A percentile compares a stretch with the other conserved stretches of the same genome.
Conservation (phyloP, 2,329 filamentous ascomycete genomes). For the Ophiosphaerella herpotricha region DNA sequence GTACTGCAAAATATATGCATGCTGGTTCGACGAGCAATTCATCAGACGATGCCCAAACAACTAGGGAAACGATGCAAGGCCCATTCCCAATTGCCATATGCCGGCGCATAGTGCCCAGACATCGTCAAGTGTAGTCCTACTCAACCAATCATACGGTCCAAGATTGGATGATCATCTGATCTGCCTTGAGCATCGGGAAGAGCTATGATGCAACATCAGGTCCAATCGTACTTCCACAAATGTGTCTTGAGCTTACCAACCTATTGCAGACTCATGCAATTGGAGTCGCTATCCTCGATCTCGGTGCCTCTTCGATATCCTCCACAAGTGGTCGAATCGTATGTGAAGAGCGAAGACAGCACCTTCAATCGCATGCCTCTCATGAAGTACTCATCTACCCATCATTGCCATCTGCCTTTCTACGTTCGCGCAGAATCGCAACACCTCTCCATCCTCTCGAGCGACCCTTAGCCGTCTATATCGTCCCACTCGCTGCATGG, state of each 20-base stretch:
- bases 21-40: no score
- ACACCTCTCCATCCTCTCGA: conserved; percentile 2
- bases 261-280: conserved; percentile 2
- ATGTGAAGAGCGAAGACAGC: conserved; percentile 5
- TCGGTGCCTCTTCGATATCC: conserved; percentile 12
- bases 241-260: background rate
- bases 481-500: background rate
- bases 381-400: background rate
- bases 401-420: conserved; percentile 3
- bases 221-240: background rate
- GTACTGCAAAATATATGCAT: no score
- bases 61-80: no score
- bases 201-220: background rate
- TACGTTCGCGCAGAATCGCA: conserved; percentile 1
- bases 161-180: no score
- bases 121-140: no score
- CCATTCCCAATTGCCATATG: no score
- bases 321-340: conserved; percentile 8
- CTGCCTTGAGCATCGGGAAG: no score
- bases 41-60: no score
- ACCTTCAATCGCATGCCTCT: conserved; percentile 3
- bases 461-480: conserved; percentile 12
- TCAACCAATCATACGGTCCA: no score
- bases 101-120: no score
- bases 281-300: conserved; percentile 1